Evolutionary conservation across 2,329 filamentous ascomycete genomes (phyloP), one percentile per base, ranked within the genome.

Genomic region (Neocucurbitaria cava): DNA sequence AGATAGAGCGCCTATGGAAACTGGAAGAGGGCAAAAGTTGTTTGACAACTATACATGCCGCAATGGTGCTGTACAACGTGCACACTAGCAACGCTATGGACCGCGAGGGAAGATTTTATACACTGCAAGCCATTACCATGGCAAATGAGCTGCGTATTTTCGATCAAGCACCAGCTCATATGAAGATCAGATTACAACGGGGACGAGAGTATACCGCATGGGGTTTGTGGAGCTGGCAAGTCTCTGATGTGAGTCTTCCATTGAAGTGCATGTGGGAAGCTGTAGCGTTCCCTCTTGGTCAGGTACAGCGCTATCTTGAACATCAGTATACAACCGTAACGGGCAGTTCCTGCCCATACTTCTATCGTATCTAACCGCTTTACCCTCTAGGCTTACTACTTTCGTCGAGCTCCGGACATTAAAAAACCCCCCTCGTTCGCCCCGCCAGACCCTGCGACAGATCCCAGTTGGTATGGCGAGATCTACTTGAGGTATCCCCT

Each of bases 401-500:
- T 48, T 15, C 23, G 38, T 20, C 49, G 44, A n/a, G 41, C 46
- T 20, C 42, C 49, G 8, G 45, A 48, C 20, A 3, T 50, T 5
- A 43, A n/a, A 40, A 11, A 46, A 20, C 50, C 51, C n/a, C 55
- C 47, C 28, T 46, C 47, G 3, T 38, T 38, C 18, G 13, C 11
- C 8, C 3, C 18, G 2, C 35, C 35, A 4, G 13, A 38, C 23
- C 18, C 39, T 15, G 43, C 50, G 5, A 33, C 42, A 23, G 23
- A 54, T 26, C 60, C 58, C 21, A 49, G 54, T 9, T 63, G 60
- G 60, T 61, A 63, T 48, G 55, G 52, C 20, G 60, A 63, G 13
- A 31, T 61, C 13, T 20, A 35, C 5, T 3, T 45, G 5, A 13
- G 11, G 13, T 45, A 33, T 33, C 42, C 26, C 3, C 15, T 13